A percentile compares a stretch with the other conserved stretches of the same genome.
Conservation (phyloP, 2,329 filamentous ascomycete species). For the Colletotrichum incanum region DNA sequence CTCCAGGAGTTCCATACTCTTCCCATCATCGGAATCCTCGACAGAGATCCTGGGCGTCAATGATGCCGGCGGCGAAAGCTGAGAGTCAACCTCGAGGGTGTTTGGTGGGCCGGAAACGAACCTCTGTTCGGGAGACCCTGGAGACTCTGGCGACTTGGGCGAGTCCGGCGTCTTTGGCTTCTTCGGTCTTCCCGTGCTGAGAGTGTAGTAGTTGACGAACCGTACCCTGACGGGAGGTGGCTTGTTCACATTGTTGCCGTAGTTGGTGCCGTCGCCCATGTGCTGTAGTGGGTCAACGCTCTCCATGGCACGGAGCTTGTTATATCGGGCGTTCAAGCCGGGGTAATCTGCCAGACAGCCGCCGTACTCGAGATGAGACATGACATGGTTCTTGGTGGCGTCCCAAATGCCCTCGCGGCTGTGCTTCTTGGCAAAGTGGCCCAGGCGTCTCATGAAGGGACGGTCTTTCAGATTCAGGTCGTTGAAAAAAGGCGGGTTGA, state of each 20-base stretch:
- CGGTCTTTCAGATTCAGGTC: slow-evolving; percentile 80
- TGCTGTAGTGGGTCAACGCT: slow-evolving; percentile 72
- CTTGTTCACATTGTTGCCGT: slow-evolving; percentile 45
- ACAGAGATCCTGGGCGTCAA: slow-evolving; percentile 61
- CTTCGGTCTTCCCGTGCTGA: slow-evolving; percentile 82
- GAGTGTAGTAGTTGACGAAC: slow-evolving; percentile 92
- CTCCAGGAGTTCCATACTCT: slow-evolving; percentile 27
- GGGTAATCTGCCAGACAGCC: slow-evolving; percentile 84
- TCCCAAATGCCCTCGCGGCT: slow-evolving; percentile 76
- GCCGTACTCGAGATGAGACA: slow-evolving; percentile 88
- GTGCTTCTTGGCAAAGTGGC: slow-evolving; percentile 88
- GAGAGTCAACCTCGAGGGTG: slow-evolving; percentile 23
- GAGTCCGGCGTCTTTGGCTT: slow-evolving; percentile 52
- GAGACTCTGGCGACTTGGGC: slow-evolving; percentile 35
- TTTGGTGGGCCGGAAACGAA: not conserved
- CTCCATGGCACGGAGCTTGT: slow-evolving; percentile 78
- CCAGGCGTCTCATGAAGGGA: slow-evolving; percentile 76
- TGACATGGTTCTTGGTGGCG: slow-evolving; percentile 81
- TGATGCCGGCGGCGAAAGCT: slow-evolving; percentile 19
- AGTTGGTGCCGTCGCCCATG: slow-evolving; percentile 43
- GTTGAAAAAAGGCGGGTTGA: slow-evolving; percentile 83
- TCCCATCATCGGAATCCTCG: slow-evolving; percentile 60
- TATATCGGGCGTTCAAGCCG: slow-evolving; percentile 80
- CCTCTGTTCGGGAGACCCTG: not conserved
- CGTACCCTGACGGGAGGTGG: slow-evolving; percentile 71